Evolutionary conservation across 768 basidiomycete genomes (phyloP), one percentile per base, ranked within the genome.

Genomic region (Pleurotus pulmonarius): DNA sequence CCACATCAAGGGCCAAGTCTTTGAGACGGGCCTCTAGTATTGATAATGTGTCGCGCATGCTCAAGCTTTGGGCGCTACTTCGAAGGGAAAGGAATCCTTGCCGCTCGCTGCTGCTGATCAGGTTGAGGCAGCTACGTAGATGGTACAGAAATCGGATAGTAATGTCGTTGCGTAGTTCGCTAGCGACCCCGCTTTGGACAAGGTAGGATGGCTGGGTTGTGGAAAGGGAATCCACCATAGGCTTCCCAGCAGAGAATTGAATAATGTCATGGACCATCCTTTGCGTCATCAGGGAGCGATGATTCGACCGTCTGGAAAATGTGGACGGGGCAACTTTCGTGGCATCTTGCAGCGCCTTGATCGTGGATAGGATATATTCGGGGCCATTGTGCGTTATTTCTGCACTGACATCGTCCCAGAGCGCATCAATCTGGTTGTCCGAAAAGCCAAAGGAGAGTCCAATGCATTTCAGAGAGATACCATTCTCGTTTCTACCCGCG

Each of bases 141-240:
- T 92, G 87, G 58, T 89, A 85, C 18, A 95, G 71, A 51, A 95
- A 82, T 61, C 84, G 86, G 76, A 93, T 94, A 1, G 80, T 77
- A 0, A 80, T 70, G 59, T 90, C 86, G 22, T 80, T 80, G 22
- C 94, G 88, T 48, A 92, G 66, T 37, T 75, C 66, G 46, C 87
- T 81, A 6, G 90, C 87, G 7, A 77, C 69, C 4, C 92, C 92
- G 45, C 77, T 82, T 65, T 91, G 91, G 22, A 94, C 83, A 34
- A 95, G 78, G 65, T 83, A 92, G 2, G 92, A 93, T 5, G 91
- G 89, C 47, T 93, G 90, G 26, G 85, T 90, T 29, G 89, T 83
- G 18, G 92, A 93, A 12, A 92, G 75, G 6, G 90, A 88, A 65
- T 94, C 90, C 5, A 90, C 75, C 25, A 83, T 70, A 3, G 81